Evolutionary conservation across 2,329 filamentous ascomycete genomes (phyloP).

Genomic region (Hirsutella rhossiliensis): DNA sequence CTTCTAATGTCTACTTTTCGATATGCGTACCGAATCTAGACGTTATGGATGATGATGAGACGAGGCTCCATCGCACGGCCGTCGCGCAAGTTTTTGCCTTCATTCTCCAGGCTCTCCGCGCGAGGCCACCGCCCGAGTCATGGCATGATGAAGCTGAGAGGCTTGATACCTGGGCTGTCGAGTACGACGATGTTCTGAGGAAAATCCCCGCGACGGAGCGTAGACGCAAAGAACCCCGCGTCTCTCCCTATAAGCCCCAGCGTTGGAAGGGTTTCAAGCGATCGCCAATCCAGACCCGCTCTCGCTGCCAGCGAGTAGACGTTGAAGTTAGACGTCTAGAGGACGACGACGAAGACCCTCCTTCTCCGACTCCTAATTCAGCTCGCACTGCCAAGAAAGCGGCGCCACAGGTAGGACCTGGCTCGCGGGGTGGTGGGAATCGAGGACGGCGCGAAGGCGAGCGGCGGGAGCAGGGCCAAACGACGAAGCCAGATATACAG

Average conservation of each 20-base stretch:
- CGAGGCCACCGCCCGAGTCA: constrained; percentile 11
- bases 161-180: constrained; percentile 20
- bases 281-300: constrained; percentile 15
- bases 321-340: background rate
- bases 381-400: background rate
- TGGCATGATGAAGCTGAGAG: constrained; percentile 17
- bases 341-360: background rate
- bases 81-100: constrained; percentile 26
- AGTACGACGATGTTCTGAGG: constrained; percentile 17
- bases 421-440: no score
- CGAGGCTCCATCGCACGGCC: constrained; percentile 21
- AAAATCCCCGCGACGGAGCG: constrained; percentile 12
- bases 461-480: background rate
- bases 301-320: background rate
- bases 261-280: constrained; percentile 16
- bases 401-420: background rate
- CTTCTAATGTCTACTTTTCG: constrained; percentile 18
- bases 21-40: constrained; percentile 21
- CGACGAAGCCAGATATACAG: background rate
- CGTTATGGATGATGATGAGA: constrained; percentile 18
- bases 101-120: constrained; percentile 18
- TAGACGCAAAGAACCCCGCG: constrained; percentile 8
- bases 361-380: constrained; percentile 1
- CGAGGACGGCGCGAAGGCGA: background rate
- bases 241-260: constrained; percentile 13